Evolutionary conservation across 2,329 filamentous ascomycete genomes (phyloP).

Genomic region (Stemphylium beticola): DNA sequence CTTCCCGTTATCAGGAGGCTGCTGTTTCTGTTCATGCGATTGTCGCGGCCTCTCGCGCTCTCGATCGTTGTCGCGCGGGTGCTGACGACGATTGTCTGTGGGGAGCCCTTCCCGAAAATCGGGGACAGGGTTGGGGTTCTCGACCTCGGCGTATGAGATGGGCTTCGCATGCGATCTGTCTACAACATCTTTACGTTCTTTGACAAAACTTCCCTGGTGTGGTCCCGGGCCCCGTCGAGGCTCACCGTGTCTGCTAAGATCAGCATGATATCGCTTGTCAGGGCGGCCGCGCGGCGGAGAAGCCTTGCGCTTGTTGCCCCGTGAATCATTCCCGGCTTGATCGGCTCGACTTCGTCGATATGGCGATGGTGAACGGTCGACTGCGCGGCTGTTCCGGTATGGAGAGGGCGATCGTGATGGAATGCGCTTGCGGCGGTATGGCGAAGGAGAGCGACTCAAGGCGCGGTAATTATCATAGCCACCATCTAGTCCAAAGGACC

Average conservation of each 20-base stretch:
- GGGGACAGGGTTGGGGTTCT: conserved; percentile 52
- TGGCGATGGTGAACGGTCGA: conserved; percentile 37
- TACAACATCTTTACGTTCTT: conserved; percentile 12
- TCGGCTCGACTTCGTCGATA: conserved; percentile 31
- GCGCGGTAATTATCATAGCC: conserved; percentile 34
- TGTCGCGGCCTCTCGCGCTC: conserved; percentile 7
- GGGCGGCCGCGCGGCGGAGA: conserved; percentile 36
- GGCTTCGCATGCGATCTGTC: conserved; percentile 28
- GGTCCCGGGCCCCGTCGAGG: conserved; percentile 61
- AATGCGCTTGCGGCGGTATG: conserved; percentile 33
- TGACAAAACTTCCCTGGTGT: conserved; percentile 11
- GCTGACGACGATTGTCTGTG: conserved; percentile 9
- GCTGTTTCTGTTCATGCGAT: conserved; percentile 11
- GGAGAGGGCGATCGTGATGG: conserved; percentile 38
- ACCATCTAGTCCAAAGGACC: conserved; percentile 39
- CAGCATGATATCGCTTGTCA: conserved; percentile 64
- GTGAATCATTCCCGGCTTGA: conserved; percentile 35
- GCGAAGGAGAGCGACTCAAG: conserved; percentile 41
- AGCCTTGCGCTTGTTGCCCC: conserved; percentile 53
- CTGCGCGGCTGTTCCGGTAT: conserved; percentile 31
- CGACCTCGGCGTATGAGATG: conserved; percentile 43
- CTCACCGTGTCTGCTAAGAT: conserved; percentile 57
- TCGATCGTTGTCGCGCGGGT: conserved; percentile 6
- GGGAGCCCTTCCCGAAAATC: conserved; percentile 25
- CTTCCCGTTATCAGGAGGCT: conserved; percentile 6